Evolutionary conservation across 768 basidiomycete genomes (phyloP), one percentile per base, ranked within the genome.

Genomic region (Lyophyllum shimeji): DNA sequence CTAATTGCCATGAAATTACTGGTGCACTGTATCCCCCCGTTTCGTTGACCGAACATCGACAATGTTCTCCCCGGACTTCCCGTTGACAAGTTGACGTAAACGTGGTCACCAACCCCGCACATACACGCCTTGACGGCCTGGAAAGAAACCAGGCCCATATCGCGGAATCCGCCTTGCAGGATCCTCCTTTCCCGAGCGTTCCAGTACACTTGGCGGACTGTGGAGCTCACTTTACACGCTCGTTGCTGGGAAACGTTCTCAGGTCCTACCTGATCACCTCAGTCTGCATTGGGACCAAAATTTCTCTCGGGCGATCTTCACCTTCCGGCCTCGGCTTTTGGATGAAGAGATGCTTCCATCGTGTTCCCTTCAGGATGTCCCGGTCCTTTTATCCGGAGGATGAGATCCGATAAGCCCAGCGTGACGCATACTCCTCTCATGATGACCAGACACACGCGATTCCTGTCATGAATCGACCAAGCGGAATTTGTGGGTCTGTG

Each of bases 381-480:
- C 43, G 47, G 31, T 3, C 31, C 20, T 13, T 20, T 6, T 8
- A n/a, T 21, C 34, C 34, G 50, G 50, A 11, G 37, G 39, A 15
- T 51, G 34, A 51, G 37, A 51, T 51, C 50, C 39, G 50, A 40
- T 51, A 18, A 21, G 33, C 23, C 33, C n/a, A 50, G 15, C 46
- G 49, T 50, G 49, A 50, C 40, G 18, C 15, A 33, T 12, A 37
- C 52, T 52, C 52, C 52, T 33, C 52, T 21, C 52, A 31, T 27
- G n/a, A n/a, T n/a, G n/a, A n/a, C 52, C 43, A 52, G 23, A 20
- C 24, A 21, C 20, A 29, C 24, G 21, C 15, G 11, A 20, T 11
- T n/a, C 24, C 25, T 33, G n/a, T 20, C 46, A 48, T 24, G 44
- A 46, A 46, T n/a, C 42, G 17, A 40, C 33, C 23, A 40, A 48